Base-by-base conservation (phyloP, 169 alveolate species). In the Eimeria maxima region DNA sequence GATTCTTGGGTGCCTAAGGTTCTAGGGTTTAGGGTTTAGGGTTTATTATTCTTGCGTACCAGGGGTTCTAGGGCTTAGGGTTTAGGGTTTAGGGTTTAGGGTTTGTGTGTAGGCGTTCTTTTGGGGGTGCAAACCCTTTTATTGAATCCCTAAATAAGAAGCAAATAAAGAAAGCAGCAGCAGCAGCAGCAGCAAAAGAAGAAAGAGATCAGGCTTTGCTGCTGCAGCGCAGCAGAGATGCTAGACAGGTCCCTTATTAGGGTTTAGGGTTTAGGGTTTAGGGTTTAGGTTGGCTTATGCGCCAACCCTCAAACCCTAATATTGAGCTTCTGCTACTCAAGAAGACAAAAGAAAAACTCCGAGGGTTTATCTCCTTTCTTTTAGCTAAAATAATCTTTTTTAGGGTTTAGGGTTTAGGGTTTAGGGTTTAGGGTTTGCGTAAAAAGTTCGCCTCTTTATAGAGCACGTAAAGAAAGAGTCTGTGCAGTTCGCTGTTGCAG, bases 321-420 rank as follows among this genome's bases (percentile, higher is more conserved):
- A n/a, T n/a, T n/a, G n/a, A n/a, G n/a, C n/a, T n/a, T n/a, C n/a
- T n/a, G n/a, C n/a, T n/a, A n/a, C n/a, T n/a, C n/a, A n/a, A n/a
- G n/a, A n/a, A n/a, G n/a, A n/a, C n/a, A n/a, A n/a, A n/a, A n/a
- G n/a, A n/a, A 50, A 50, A 50, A 11, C 57, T 50, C 57, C 5
- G 57, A 11, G 57, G 11, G 57, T 50, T 50, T 11, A n/a, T n/a
- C n/a, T n/a, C n/a, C n/a, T n/a, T n/a, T n/a, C n/a, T n/a, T n/a
- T n/a, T n/a, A n/a, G n/a, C n/a, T n/a, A n/a, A n/a, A n/a, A n/a
- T n/a, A n/a, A n/a, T n/a, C n/a, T n/a, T 50, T 5, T 50, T 50
- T 57, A 57, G 67, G 67, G 67, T 57, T 57, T 57, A 57, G 67
- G 67, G 67, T 57, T 57, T 57, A 57, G 67, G 67, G 67, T 57